Conservation (phyloP, 495 filamentous ascomycete genomes). For the Neurospora sp. region DNA sequence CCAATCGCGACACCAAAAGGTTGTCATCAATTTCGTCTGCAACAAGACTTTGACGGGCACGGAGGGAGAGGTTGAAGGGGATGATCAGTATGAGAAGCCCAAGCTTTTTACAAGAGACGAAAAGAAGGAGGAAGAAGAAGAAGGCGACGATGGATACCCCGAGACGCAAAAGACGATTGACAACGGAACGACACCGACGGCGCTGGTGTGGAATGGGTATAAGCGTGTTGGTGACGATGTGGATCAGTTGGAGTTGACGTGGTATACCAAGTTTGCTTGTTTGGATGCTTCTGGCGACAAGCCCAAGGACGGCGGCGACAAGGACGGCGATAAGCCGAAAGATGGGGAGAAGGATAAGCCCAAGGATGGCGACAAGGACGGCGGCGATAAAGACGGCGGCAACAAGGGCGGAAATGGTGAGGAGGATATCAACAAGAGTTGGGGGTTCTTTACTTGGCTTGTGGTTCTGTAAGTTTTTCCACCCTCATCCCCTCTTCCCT, state of each 20-base stretch:
- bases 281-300: constrained; percentile 19
- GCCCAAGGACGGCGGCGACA: constrained; percentile 32
- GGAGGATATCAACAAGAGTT: constrained; percentile 34
- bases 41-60: constrained; percentile 52
- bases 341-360: neutral
- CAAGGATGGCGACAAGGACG: constrained; percentile 28
- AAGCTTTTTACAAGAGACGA: constrained; percentile 4
- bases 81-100: neutral
- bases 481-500: neutral
- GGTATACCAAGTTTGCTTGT: constrained; percentile 81
- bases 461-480: constrained; percentile 73
- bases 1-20: neutral
- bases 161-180: constrained; percentile 36
- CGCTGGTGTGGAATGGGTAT: constrained; percentile 66
- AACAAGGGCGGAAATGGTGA: constrained; percentile 2
- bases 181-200: constrained; percentile 36
- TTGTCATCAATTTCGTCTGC: constrained; percentile 59
- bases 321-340: constrained; percentile 19
- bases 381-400: constrained; percentile 4
- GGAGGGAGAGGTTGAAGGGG: too few species aligned
- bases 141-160: constrained; percentile 23
- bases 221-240: constrained; percentile 36
- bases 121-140: constrained; percentile 19
- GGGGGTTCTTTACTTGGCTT: constrained; percentile 98
- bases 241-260: constrained; percentile 59